Evolutionary conservation across 371 early-diverging fungal genomes (phyloP).

Genomic region (Batkoa obscura): DNA sequence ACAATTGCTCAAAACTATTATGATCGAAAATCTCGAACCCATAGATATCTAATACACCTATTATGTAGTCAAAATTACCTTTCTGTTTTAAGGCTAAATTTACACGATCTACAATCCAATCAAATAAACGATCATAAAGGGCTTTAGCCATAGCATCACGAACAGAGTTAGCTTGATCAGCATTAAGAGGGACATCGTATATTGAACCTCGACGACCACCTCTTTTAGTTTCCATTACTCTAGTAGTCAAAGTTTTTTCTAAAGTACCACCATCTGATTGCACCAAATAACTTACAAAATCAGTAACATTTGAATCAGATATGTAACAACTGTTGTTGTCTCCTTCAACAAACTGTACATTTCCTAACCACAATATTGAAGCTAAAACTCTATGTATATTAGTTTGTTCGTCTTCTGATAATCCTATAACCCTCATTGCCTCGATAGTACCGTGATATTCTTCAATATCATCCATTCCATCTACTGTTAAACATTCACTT

Average conservation of each 20-base stretch:
- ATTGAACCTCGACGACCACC: constrained; percentile 62
- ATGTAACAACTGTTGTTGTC: constrained; percentile 38
- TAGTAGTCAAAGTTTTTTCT: constrained; percentile 16
- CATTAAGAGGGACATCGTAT: constrained; percentile 62
- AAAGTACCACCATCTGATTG: constrained; percentile 40
- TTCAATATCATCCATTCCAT: constrained; percentile 55
- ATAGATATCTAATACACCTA: constrained; percentile 94
- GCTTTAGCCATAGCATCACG: constrained; percentile 78
- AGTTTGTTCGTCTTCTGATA: constrained; percentile 46
- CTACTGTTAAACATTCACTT: constrained; percentile 55
- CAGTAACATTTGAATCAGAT: constrained; percentile 42
- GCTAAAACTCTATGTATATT: constrained; percentile 65
- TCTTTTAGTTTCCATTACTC: constrained; percentile 53
- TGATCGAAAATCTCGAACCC: constrained; percentile 91
- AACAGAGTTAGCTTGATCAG: constrained; percentile 52
- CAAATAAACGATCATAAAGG: constrained; percentile 66
- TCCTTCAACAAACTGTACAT: constrained; percentile 49
- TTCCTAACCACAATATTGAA: constrained; percentile 67
- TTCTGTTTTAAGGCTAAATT: constrained; percentile 53
- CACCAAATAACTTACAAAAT: constrained; percentile 59
- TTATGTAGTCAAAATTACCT: constrained; percentile 39
- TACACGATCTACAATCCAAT: constrained; percentile 76
- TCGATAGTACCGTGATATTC: constrained; percentile 55
- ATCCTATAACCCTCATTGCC: constrained; percentile 64
- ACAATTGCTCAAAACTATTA: constrained; percentile 99